These are phyloP conservation scores for Aspergillus wentii DNA, from an alignment of 495 filamentous ascomycete species.

Conservation along the genomic window DNA sequence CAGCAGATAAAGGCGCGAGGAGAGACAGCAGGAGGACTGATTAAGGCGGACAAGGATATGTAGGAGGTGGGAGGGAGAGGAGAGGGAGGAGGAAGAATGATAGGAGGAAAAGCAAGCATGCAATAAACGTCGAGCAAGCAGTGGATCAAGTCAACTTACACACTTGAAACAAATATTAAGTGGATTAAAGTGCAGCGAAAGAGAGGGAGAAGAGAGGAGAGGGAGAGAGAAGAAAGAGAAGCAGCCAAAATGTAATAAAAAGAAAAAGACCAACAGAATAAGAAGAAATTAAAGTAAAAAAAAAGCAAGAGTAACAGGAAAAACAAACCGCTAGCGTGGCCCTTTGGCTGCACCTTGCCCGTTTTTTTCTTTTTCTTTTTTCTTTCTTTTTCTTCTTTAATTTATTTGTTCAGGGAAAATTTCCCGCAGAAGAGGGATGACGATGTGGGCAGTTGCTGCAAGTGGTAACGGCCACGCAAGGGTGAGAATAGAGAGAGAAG, in stretches of 20 bases:
- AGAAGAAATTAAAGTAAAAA: constrained; percentile 4
- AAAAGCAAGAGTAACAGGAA: no score
- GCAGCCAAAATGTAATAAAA: constrained; percentile 7
- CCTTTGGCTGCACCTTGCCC: constrained; percentile 24
- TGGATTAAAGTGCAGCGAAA: neutral
- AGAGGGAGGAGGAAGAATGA: constrained; percentile 5
- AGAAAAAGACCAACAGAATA: constrained; percentile 5
- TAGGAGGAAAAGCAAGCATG: constrained; percentile 2
- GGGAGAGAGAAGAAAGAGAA: constrained; percentile 1
- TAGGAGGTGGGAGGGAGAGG: constrained; percentile 1
- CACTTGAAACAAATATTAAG: no score
- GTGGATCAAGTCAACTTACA: no score
- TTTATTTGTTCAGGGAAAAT: constrained; percentile 9
- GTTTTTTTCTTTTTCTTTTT: constrained; percentile 9
- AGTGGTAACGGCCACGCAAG: constrained; percentile 13
- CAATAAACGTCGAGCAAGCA: constrained; percentile 4
- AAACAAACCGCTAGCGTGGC: constrained; percentile 23
- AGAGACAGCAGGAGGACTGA: neutral
- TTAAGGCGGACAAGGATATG: neutral
- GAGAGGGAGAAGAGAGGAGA: constrained; percentile 2
- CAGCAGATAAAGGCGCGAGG: constrained; percentile 1
- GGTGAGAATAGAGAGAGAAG: neutral
- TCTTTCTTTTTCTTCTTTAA: neutral
- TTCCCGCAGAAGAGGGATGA: constrained; percentile 15
- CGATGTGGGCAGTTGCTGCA: no score